Conservation (phyloP, 108 stramenopile genomes). For the Nitzschia sp. region DNA sequence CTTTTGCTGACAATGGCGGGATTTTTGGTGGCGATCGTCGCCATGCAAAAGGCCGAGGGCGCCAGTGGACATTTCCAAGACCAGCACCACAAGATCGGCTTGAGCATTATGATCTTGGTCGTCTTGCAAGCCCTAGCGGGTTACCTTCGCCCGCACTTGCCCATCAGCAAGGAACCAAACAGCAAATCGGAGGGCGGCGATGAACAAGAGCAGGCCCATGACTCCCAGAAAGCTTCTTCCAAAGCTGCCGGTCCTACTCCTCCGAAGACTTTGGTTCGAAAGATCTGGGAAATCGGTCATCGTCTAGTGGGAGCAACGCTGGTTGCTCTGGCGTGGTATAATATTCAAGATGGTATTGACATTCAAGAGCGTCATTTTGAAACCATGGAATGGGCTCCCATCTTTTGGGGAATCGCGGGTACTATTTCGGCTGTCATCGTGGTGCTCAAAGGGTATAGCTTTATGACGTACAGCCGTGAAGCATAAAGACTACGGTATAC, state of each 20-base stretch:
- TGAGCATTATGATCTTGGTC: conserved; percentile 37
- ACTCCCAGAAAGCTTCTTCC: not conserved
- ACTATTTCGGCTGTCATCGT: not conserved
- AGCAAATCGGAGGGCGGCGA: not conserved
- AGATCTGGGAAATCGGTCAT: conserved; percentile 28
- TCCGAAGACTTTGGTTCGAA: conserved; percentile 9
- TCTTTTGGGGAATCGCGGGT: not conserved
- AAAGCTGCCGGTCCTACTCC: not conserved
- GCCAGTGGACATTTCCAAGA: conserved; percentile 27
- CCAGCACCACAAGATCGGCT: conserved; percentile 30
- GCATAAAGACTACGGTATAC: not conserved
- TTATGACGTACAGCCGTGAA: not conserved
- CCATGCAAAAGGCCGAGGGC: conserved; percentile 9
- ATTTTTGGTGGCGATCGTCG: conserved; percentile 43
- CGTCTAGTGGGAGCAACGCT: conserved; percentile 27
- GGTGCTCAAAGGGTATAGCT: not conserved
- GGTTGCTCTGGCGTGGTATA: conserved; percentile 33
- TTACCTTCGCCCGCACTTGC: conserved; percentile 30
- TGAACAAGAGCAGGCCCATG: not conserved
- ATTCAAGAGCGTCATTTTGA: not conserved
- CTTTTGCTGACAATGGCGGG: conserved; percentile 33
- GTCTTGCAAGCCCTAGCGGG: conserved; percentile 40
- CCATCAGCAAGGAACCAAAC: not conserved
- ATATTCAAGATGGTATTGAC: conserved; percentile 27
- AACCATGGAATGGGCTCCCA: not conserved